A percentile compares a stretch with the other conserved stretches of the same genome.
Conservation (phyloP, 2,329 filamentous ascomycete genomes). For the Fusarium sublunatum region DNA sequence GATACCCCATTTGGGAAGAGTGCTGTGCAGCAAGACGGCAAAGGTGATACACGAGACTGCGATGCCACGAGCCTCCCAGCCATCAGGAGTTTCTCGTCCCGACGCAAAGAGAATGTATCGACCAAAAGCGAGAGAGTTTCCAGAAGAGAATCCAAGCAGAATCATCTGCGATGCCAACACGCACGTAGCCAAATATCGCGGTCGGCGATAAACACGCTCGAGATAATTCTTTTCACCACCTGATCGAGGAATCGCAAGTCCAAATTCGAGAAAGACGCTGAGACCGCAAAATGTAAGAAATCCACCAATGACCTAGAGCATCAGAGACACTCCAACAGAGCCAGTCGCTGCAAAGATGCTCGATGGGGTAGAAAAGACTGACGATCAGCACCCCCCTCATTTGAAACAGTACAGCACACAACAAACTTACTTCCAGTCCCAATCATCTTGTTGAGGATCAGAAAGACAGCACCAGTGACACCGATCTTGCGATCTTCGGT, state of each 20-base stretch:
- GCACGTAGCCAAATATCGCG: conserved; percentile 68
- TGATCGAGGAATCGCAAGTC: conserved; percentile 69
- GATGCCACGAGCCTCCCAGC: conserved; percentile 68
- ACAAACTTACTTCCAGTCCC: conserved; percentile 63
- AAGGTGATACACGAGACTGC: conserved; percentile 66
- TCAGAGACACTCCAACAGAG: conserved; percentile 57
- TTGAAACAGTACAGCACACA: no score
- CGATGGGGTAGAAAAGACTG: conserved; percentile 67
- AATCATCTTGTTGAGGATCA: conserved; percentile 70
- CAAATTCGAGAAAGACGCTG: conserved; percentile 72
- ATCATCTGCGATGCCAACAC: conserved; percentile 71
- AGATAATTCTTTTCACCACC: conserved; percentile 76
- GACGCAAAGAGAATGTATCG: conserved; percentile 68
- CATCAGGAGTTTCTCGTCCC: conserved; percentile 59
- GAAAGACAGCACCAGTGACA: conserved; percentile 62
- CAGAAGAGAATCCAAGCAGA: conserved; percentile 69
- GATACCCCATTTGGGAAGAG: conserved; percentile 67
- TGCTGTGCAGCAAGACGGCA: conserved; percentile 62
- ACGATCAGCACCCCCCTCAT: background rate
- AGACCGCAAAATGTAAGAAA: conserved; percentile 69
- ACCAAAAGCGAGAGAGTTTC: conserved; percentile 69
- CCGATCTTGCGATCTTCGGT: conserved; percentile 62
- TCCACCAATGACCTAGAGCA: conserved; percentile 54
- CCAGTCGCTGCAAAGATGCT: conserved; percentile 64
- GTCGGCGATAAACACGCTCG: conserved; percentile 69